Evolutionary conservation across 306 rosid genomes (phyloP), one percentile per base, ranked within the genome.

Genomic region (Castanospermum australe): DNA sequence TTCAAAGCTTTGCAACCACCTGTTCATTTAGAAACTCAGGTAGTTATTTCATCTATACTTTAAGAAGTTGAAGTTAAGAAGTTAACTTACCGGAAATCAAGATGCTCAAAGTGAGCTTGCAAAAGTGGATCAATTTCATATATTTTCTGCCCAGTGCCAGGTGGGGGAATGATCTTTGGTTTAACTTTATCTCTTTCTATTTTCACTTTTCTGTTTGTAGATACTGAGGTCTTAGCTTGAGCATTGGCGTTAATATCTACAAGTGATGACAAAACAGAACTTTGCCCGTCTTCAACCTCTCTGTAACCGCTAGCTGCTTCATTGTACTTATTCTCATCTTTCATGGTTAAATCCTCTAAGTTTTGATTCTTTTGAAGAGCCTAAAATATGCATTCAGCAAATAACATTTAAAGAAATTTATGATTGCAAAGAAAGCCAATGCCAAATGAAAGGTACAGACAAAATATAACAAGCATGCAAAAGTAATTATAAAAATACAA

Each of bases 31-130:
- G 74, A 81, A 67, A 70, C 55, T 72, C 5, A 17, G 44, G 67
- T 22, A 72, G 38, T 80, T 72, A 51, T 47, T 71, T 28, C 67
- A 67, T 30, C 61, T 63, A 9, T 47, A 50, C 36, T 67, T 66
- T 32, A 35, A 32, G 36, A 60, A 6, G 22, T 38, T 64, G 45
- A 35, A 30, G 12, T 54, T 44, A 54, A 13, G 67, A 54, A 48
- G 74, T 77, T 9, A 33, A 71, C 88, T 76, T 76, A 91, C 94
- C 97, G 97, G 73, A 89, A 91, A 50, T 88, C 91, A 83, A 91
- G 89, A 86, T 91, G 97, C 38, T 11, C 51, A 22, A 73, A 78
- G 51, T 81, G 71, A 78, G 45, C 71, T 38, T 32, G 73, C 86
- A 91, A 78, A 61, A 59, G 24, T 55, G 91, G 84, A 85, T 91